These are phyloP conservation scores for Fusarium oligoseptatum DNA, from an alignment of 2,329 filamentous ascomycete genomes.

Conservation along the genomic window DNA sequence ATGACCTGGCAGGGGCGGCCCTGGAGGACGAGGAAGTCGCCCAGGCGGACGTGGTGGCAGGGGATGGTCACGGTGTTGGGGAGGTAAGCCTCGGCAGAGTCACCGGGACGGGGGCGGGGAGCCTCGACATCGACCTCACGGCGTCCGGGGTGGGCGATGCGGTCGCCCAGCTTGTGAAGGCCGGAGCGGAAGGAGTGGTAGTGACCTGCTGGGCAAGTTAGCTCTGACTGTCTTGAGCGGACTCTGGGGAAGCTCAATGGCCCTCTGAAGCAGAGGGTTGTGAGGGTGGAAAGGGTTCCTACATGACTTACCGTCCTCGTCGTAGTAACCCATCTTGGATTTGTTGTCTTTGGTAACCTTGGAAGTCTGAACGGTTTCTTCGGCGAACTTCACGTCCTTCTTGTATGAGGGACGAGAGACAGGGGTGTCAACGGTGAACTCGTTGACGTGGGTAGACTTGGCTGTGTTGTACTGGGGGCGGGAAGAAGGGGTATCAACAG, in stretches of 20 bases:
- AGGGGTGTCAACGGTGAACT: conserved; percentile 51
- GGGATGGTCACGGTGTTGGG: conserved; percentile 97
- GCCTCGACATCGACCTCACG: conserved; percentile 62
- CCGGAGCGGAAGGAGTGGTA: conserved; percentile 71
- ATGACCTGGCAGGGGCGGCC: conserved; percentile 99
- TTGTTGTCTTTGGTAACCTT: conserved; percentile 58
- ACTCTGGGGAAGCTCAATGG: neutral
- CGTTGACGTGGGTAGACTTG: conserved; percentile 41
- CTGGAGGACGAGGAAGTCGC: conserved; percentile 98
- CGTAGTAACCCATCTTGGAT: conserved; percentile 75
- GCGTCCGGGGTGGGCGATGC: conserved; percentile 62
- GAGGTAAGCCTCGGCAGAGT: conserved; percentile 53
- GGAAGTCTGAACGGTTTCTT: conserved; percentile 74
- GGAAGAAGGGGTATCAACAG: conserved; percentile 45
- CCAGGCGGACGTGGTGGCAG: conserved; percentile 99
- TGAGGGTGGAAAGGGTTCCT: neutral
- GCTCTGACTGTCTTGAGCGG: conserved; percentile 20
- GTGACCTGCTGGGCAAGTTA: conserved; percentile 60
- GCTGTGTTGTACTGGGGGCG: conserved; percentile 38
- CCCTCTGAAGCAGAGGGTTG: neutral
- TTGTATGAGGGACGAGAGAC: conserved; percentile 62
- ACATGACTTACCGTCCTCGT: conserved; percentile 68
- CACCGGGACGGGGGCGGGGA: conserved; percentile 46
- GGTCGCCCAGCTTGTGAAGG: conserved; percentile 70
- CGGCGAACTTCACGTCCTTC: conserved; percentile 71